A percentile compares a stretch with the other conserved stretches of the same genome.
phyloP scores from a whole-genome alignment of 2,329 filamentous ascomycete species.

The Trichoderma koningiopsis region DNA sequence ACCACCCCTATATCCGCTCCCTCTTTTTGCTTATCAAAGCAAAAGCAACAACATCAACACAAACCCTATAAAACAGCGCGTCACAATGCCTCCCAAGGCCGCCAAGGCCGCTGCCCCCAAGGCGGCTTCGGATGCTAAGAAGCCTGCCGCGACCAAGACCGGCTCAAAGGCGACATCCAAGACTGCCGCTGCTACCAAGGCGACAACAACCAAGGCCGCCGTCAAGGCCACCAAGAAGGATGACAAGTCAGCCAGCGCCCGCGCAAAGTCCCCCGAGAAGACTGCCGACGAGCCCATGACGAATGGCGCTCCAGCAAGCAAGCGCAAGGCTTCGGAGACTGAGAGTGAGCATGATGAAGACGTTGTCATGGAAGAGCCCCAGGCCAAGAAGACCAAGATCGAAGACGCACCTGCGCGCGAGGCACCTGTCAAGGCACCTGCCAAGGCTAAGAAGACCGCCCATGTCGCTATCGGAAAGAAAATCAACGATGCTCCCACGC shows the following conservation, averaged over 20 bases:
- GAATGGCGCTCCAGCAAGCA: slow-evolving; percentile 32
- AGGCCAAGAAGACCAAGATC: slow-evolving; percentile 34
- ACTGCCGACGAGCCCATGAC: slow-evolving; percentile 43
- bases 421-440: not conserved
- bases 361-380: slow-evolving; percentile 26
- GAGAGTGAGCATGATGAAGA: slow-evolving; percentile 34
- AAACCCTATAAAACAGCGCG: slow-evolving; percentile 9
- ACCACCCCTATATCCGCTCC: not conserved
- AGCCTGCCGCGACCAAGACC: slow-evolving; percentile 29
- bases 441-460: slow-evolving; percentile 60
- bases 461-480: slow-evolving; percentile 59
- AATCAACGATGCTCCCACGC: slow-evolving; percentile 57
- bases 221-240: slow-evolving; percentile 33
- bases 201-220: slow-evolving; percentile 35
- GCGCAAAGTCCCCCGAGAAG: slow-evolving; percentile 32
- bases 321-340: slow-evolving; percentile 34
- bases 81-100: slow-evolving; percentile 40
- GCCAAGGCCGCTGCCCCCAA: slow-evolving; percentile 29
- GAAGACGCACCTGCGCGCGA: slow-evolving; percentile 27
- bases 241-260: slow-evolving; percentile 28
- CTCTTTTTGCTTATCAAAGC: slow-evolving; percentile 9
- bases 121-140: slow-evolving; percentile 34
- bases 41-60: not conserved
- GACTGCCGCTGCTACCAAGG: slow-evolving; percentile 32
- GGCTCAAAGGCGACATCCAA: slow-evolving; percentile 25